Evolutionary conservation across 257 asterid genomes (phyloP), one percentile per base, ranked within the genome.

Genomic region (Solanum microdontum): DNA sequence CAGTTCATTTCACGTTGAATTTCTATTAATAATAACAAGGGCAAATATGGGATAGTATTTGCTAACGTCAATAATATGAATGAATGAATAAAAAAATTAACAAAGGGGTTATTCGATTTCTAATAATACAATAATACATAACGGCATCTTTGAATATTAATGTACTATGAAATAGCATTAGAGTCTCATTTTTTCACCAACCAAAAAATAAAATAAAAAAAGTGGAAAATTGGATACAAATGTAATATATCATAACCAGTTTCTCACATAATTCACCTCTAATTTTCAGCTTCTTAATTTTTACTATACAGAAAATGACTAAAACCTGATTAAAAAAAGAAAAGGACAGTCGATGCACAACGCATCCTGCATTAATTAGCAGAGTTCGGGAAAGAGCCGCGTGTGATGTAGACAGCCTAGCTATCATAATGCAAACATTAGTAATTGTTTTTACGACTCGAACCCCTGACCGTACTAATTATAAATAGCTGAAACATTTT

Each of bases 251-350:
- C 70, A 70, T 73, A 88, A 83, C 73, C 69, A 12, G 69, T 68
- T 91, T 87, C 93, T 94, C 94, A 55, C 94, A 87, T 92, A 91
- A 91, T 90, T 90, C 93, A 89, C 93, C 92, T 85, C 40, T 37
- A 72, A 60, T 70, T 82, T 87, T 87, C 89, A 84, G 87, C 87
- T 26, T 55, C 69, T 74, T 72, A 74, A 36, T 74, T 64, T 76
- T 76, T 39, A 76, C 60, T n/a, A 39, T 76, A 76, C 34, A 76
- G 13, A 76, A 39, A 76, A n/a, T 11, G 21, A 76, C 34, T 76
- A 76, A 76, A 39, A n/a, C 21, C 45, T 36, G 19, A 28, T 13
- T 69, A 2, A 13, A 28, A 6, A 69, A 69, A 68, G 11, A 68
- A 28, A 28, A 69, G 23, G 21, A 28, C 0, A 7, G 37, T 28